Conservation (phyloP, 176 grass and related monocot genomes). For the Hordeum vulgare region DNA sequence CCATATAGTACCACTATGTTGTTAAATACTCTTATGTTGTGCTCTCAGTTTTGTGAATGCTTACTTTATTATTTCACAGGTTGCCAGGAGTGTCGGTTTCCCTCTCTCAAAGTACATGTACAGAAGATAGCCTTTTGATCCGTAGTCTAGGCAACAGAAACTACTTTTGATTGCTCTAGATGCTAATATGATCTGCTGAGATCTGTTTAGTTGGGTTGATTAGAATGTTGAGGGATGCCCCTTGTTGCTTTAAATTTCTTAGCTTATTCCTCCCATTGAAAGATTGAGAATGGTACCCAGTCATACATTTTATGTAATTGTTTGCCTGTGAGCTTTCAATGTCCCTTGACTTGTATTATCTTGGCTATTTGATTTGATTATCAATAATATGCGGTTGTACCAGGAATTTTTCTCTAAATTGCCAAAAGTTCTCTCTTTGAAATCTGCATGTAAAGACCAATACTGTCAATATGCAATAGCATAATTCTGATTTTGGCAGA, state of each 20-base stretch:
- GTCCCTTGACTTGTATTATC: neutral
- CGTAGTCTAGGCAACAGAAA: conserved; percentile 2
- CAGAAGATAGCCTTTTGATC: conserved; percentile 68
- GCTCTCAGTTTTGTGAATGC: conserved; percentile 16
- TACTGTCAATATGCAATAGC: neutral
- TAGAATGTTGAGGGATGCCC: neutral
- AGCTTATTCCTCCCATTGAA: neutral
- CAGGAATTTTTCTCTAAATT: neutral
- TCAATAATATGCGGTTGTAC: neutral
- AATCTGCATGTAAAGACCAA: conserved; percentile 8
- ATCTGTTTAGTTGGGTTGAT: conserved; percentile 19
- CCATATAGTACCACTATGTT: neutral
- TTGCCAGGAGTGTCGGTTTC: conserved; percentile 79
- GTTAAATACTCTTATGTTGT: neutral
- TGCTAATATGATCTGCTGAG: conserved; percentile 7
- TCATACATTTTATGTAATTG: conserved; percentile 2
- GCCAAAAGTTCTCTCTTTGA: neutral
- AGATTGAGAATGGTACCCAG: neutral
- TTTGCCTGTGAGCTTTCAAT: neutral
- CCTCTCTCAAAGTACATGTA: conserved; percentile 92
- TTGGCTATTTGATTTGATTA: neutral
- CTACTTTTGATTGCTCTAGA: conserved; percentile 17
- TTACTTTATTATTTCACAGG: conserved; percentile 52
- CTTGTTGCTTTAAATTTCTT: conserved; percentile 3
- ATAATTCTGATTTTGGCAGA: conserved; percentile 3